phyloP scores from a whole-genome alignment of 345 rosid genomes.

The Salix caprea region DNA sequence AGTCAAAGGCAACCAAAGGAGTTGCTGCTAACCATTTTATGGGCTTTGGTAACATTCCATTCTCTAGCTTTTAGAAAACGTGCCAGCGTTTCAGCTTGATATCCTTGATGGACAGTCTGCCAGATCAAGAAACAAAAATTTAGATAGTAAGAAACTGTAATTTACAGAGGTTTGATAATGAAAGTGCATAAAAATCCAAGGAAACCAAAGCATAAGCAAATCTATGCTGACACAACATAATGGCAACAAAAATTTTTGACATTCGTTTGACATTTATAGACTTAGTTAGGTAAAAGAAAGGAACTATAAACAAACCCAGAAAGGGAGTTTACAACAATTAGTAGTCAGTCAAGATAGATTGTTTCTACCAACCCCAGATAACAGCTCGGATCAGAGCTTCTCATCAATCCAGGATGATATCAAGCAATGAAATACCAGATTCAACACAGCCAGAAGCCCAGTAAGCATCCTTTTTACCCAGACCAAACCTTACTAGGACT shows the following conservation, averaged over 20 bases:
- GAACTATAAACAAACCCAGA: not conserved
- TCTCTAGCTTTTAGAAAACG: constrained; percentile 96
- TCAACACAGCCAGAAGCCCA: constrained; percentile 5
- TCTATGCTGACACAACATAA: not conserved
- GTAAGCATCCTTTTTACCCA: not conserved
- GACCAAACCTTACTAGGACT: not conserved
- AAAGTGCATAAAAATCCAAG: not conserved
- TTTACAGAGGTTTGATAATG: not conserved
- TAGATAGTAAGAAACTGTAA: not conserved
- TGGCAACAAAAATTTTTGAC: not conserved
- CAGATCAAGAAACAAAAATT: constrained; percentile 12
- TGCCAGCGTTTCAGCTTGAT: constrained; percentile 53
- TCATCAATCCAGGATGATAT: not conserved
- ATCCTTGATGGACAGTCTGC: constrained; percentile 92
- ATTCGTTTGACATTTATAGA: not conserved
- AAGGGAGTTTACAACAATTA: not conserved
- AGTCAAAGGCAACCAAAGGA: not conserved
- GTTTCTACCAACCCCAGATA: not conserved
- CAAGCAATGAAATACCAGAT: constrained; percentile 5
- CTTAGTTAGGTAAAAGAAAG: not conserved
- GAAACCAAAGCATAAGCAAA: not conserved
- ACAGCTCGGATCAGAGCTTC: constrained; percentile 5
- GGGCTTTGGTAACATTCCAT: constrained; percentile 77
- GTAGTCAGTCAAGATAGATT: not conserved
- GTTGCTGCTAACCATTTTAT: constrained; percentile 65